Evolutionary conservation across 2,329 filamentous ascomycete genomes (phyloP).

Genomic region (Alternaria triticina): DNA sequence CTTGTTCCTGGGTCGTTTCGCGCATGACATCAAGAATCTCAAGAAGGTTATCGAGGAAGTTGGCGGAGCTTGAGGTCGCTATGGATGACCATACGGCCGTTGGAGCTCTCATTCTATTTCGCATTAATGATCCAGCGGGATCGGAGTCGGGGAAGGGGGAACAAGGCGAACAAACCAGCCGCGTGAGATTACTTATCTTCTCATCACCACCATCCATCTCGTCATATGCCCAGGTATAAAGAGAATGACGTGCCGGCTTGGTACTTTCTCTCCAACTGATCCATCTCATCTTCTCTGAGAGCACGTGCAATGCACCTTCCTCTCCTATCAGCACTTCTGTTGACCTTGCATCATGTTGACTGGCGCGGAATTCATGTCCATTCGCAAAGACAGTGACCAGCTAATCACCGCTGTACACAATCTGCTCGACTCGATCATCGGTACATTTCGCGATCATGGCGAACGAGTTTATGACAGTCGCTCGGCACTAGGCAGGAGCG

Average conservation of each 20-base stretch:
- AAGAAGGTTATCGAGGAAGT: conserved; percentile 76
- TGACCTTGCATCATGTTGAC: background rate
- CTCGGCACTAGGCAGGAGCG: background rate
- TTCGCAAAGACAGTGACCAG: background rate
- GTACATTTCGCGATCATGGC: background rate
- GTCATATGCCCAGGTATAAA: background rate
- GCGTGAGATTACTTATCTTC: conserved; percentile 2
- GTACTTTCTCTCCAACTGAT: background rate
- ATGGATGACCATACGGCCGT: background rate
- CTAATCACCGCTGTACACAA: background rate
- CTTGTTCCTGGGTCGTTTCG: conserved; percentile 81
- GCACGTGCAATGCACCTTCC: background rate
- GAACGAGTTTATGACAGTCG: background rate
- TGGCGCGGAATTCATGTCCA: background rate
- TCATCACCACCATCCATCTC: background rate
- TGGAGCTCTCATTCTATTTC: background rate
- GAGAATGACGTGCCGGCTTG: background rate
- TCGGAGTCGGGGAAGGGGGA: background rate
- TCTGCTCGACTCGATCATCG: background rate
- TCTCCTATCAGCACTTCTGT: background rate
- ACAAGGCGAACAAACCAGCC: background rate
- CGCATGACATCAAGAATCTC: conserved; percentile 75
- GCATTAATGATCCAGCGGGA: background rate
- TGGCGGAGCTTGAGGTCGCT: conserved; percentile 48
- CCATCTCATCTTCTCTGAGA: background rate